Conservation (phyloP, 805 yeast species). For the Debaryomyces castellii region DNA sequence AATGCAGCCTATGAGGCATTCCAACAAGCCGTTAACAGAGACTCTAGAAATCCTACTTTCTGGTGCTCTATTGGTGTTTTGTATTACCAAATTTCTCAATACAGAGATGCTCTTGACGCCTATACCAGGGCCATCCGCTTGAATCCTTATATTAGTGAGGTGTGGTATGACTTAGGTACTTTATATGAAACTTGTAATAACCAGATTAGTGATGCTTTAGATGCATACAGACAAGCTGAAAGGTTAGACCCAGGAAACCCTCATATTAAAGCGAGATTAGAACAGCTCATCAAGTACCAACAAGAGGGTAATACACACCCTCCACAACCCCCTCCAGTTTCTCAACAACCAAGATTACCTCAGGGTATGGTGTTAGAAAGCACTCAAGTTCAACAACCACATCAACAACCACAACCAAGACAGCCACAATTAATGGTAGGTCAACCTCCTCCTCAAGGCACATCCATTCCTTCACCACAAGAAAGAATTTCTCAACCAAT, state of each 20-base stretch:
- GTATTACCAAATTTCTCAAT: slow-evolving; percentile 94
- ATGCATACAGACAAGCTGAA: slow-evolving; percentile 96
- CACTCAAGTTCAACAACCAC: slow-evolving; percentile 27
- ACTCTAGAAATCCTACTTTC: slow-evolving; percentile 94
- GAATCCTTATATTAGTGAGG: slow-evolving; percentile 95
- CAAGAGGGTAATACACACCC: slow-evolving; percentile 65
- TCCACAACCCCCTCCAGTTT: slow-evolving; percentile 66
- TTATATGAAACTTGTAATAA: slow-evolving; percentile 96
- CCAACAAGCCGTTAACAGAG: slow-evolving; percentile 97
- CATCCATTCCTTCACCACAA: slow-evolving; percentile 11
- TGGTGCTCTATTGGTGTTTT: slow-evolving; percentile 97
- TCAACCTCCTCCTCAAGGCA: slow-evolving; percentile 12
- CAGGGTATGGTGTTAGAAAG: slow-evolving; percentile 62
- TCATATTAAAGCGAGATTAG: slow-evolving; percentile 89
- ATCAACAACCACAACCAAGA: slow-evolving; percentile 11
- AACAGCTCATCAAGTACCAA: slow-evolving; percentile 74
- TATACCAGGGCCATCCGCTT: slow-evolving; percentile 94
- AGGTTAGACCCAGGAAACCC: slow-evolving; percentile 92
- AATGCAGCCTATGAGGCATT: slow-evolving; percentile 96
- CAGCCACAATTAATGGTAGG: slow-evolving; percentile 5
- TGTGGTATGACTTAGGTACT: slow-evolving; percentile 98
- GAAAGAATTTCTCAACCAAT: slow-evolving; percentile 1
- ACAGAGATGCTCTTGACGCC: slow-evolving; percentile 95
- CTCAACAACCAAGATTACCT: slow-evolving; percentile 62
- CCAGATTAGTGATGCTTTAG: slow-evolving; percentile 91